A percentile compares a stretch with the other conserved stretches of the same genome.
Conservation (phyloP, 2,329 filamentous ascomycete species). For the Calonectria montana region DNA sequence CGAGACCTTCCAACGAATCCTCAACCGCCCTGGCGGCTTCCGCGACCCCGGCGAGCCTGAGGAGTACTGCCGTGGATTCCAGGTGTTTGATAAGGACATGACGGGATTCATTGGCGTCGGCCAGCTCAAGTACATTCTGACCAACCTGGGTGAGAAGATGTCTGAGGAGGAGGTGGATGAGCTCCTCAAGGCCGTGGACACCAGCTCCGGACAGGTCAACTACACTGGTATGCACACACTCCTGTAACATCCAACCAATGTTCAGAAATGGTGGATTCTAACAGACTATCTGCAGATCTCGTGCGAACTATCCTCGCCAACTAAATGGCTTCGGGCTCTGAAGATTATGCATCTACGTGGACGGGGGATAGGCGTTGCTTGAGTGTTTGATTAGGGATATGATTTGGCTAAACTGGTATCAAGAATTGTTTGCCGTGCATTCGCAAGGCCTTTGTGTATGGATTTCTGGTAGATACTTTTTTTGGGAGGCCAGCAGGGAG, state of each 20-base stretch:
- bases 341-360: conserved; percentile 48
- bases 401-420: conserved; percentile 40
- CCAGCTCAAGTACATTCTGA: conserved; percentile 97
- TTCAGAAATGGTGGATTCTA: not conserved
- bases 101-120: conserved; percentile 98
- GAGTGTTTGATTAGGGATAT: conserved; percentile 45
- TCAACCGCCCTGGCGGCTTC: conserved; percentile 98
- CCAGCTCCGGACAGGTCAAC: conserved; percentile 95
- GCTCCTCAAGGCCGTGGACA: conserved; percentile 97
- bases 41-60: conserved; percentile 97
- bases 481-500: conserved; percentile 32
- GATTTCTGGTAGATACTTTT: conserved; percentile 43
- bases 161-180: conserved; percentile 98
- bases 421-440: conserved; percentile 40
- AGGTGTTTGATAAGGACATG: conserved; percentile 99
- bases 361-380: conserved; percentile 48
- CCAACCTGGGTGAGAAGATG: conserved; percentile 99
- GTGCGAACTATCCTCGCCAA: conserved; percentile 90
- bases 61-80: conserved; percentile 98
- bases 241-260: not conserved
- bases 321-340: conserved; percentile 55
- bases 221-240: conserved; percentile 79
- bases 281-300: conserved; percentile 66
- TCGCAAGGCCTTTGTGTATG: conserved; percentile 37
- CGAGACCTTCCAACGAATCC: conserved; percentile 94